Evolutionary conservation across 768 basidiomycete genomes (phyloP).

Genomic region (Macrocybe gigantea): DNA sequence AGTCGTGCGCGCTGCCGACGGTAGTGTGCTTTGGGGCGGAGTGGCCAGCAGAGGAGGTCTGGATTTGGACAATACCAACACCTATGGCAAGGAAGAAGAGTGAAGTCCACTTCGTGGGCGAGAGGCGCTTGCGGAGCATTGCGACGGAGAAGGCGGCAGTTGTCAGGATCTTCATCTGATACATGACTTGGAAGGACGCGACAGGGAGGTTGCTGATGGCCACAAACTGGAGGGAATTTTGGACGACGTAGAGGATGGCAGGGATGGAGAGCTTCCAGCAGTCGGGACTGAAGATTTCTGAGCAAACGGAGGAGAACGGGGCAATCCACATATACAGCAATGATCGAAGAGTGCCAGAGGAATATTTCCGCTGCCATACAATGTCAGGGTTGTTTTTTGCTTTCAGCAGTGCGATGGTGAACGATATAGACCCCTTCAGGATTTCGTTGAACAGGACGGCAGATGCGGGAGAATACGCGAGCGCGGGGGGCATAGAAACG

Average conservation of each 20-base stretch:
- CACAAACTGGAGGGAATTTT: constrained; percentile 96
- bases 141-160: constrained; percentile 90
- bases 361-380: constrained; percentile 34
- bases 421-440: constrained; percentile 89
- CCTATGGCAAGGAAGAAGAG: constrained; percentile 87
- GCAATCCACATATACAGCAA: constrained; percentile 40
- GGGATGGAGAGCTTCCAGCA: constrained; percentile 99
- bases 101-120: constrained; percentile 77
- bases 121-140: constrained; percentile 72
- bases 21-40: constrained; percentile 25
- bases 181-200: constrained; percentile 96
- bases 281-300: constrained; percentile 81
- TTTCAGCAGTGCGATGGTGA: constrained; percentile 70
- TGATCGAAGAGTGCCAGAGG: constrained; percentile 26
- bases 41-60: constrained; percentile 42
- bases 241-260: constrained; percentile 91
- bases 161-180: constrained; percentile 98
- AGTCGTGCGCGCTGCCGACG: constrained; percentile 68
- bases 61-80: constrained; percentile 93
- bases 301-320: constrained; percentile 51
- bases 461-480: constrained; percentile 88
- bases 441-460: constrained; percentile 95
- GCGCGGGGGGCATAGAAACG: constrained; percentile 69
- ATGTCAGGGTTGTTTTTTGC: constrained; percentile 37
- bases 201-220: constrained; percentile 93